phyloP scores from a whole-genome alignment of 352 stramenopile species.

The Globisporangium cederbergense region DNA sequence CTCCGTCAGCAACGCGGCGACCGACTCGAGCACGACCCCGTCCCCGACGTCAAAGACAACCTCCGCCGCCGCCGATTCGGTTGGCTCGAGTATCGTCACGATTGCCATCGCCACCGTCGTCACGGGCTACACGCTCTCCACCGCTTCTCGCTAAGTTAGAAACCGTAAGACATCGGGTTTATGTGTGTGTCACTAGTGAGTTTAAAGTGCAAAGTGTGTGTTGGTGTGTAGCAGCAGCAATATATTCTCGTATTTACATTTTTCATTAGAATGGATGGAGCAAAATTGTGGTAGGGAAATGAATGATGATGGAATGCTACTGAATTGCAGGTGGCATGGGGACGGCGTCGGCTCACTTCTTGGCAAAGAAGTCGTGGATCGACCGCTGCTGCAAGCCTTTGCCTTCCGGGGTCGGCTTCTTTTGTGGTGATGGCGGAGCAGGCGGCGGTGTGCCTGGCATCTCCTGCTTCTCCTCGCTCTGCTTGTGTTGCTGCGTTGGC shows the following conservation, averaged over 20 bases:
- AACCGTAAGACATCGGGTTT: background rate
- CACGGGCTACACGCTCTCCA: background rate
- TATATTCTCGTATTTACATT: slow-evolving; percentile 12
- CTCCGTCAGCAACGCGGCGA: background rate
- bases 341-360: background rate
- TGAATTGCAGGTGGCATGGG: too few species aligned
- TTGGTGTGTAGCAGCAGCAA: background rate
- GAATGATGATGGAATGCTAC: too few species aligned
- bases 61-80: background rate
- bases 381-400: slow-evolving; percentile 14
- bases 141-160: background rate
- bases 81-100: background rate
- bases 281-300: background rate
- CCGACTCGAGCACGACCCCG: background rate
- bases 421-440: background rate
- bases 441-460: background rate
- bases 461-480: background rate
- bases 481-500: background rate
- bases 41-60: slow-evolving; percentile 1
- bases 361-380: slow-evolving; percentile 13
- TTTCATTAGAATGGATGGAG: background rate
- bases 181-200: background rate
- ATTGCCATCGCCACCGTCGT: background rate
- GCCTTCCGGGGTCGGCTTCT: background rate
- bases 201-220: background rate